phyloP scores from a whole-genome alignment of 768 basidiomycete genomes.

The Suillus spraguei region DNA sequence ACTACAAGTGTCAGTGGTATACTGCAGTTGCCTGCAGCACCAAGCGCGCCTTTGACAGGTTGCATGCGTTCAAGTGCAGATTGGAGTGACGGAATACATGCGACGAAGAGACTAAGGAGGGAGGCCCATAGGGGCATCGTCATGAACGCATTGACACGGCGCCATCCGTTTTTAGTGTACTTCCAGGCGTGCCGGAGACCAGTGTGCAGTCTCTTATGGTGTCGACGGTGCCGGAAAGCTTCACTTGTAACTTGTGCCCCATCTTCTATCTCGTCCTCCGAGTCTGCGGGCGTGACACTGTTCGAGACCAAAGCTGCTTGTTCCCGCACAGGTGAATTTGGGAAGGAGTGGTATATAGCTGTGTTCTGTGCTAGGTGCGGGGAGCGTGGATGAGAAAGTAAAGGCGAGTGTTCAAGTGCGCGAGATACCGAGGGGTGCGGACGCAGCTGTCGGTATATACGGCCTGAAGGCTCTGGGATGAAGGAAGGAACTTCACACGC shows the following conservation, averaged over 20 bases:
- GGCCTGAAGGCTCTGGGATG: neutral
- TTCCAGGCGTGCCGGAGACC: conserved; percentile 8
- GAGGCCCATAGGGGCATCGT: conserved; percentile 74
- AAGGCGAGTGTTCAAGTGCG: neutral
- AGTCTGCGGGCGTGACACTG: conserved; percentile 8
- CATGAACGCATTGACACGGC: neutral
- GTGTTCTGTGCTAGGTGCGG: conserved; percentile 28
- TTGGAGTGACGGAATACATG: conserved; percentile 76
- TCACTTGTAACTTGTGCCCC: conserved; percentile 20
- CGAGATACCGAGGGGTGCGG: neutral
- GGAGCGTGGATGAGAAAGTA: neutral
- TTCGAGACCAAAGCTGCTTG: neutral
- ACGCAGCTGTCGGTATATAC: neutral
- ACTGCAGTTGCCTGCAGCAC: conserved; percentile 70
- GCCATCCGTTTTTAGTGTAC: neutral
- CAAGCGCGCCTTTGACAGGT: conserved; percentile 69
- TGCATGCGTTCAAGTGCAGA: conserved; percentile 62
- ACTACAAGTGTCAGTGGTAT: conserved; percentile 91
- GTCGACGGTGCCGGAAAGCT: conserved; percentile 21
- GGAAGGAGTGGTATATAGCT: conserved; percentile 66
- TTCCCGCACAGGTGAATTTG: conserved; percentile 46
- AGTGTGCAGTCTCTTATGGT: conserved; percentile 23
- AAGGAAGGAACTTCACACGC: neutral
- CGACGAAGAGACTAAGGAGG: conserved; percentile 72
- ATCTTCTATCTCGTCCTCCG: conserved; percentile 20